Evolutionary conservation across 345 rosid genomes (phyloP), one percentile per base, ranked within the genome.

Genomic region (Eucalyptus decipiens): DNA sequence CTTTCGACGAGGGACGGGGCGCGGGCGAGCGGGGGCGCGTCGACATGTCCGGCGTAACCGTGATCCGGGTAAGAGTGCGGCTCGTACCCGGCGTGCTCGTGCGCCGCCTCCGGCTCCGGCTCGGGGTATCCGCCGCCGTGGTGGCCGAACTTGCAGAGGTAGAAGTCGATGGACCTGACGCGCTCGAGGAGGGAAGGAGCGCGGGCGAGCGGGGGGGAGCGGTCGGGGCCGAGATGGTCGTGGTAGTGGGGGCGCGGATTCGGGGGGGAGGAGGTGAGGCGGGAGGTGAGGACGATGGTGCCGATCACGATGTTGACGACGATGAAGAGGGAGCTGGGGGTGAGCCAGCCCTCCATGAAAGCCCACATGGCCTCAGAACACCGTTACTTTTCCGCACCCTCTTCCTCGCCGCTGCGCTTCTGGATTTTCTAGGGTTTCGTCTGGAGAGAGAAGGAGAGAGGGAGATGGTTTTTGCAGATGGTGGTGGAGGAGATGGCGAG

Each of bases 241-340:
- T n/a, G 32, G 87, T 88, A 69, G 86, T 87, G 51, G 12, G 87
- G 28, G 88, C 90, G 87, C 86, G 89, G 86, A 69, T 87, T 85
- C 34, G 90, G 52, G 88, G 91, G 88, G 58, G 58, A 52, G 89
- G 93, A 89, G 88, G 90, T 90, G 54, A 92, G 90, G 5, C 93
- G 93, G 86, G 98, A 93, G 40, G 89, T 91, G 88, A 96, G 60
- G 34, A 87, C 88, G 88, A 95, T 93, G 89, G 96, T 94, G 86
- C 93, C 97, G 87, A 96, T 94, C 89, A 94, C 89, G 67, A 96
- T 90, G 88, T 96, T 96, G 89, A 96, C 89, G 37, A 95, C 72
- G 89, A 96, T 89, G 90, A 96, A 95, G 51, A 96, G 96, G 23
- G 94, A 90, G 58, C 95, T 87, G 48, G 96, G 95, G 7, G 96